phyloP scores from a whole-genome alignment of 1,284 basidiomycete species.

The Pascua guehoae region DNA sequence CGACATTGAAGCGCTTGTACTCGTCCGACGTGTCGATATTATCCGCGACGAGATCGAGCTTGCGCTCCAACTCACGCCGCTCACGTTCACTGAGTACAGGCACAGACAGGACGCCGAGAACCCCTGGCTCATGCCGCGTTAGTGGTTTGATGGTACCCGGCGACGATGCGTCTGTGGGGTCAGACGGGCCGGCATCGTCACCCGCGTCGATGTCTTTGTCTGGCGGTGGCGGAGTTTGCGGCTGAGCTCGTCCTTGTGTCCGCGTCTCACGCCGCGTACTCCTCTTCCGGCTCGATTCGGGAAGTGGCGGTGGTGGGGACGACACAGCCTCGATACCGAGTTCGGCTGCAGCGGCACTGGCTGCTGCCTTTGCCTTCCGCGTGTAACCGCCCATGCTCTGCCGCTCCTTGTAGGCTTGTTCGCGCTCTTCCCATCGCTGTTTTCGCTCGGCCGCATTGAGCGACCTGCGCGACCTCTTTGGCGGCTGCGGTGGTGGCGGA shows the following conservation, averaged over 20 bases:
- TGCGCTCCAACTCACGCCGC: slow-evolving; percentile 37
- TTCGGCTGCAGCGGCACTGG: no score
- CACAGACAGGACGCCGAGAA: slow-evolving; percentile 35
- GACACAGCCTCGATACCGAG: no score
- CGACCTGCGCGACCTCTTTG: slow-evolving; percentile 43
- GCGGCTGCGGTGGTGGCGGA: slow-evolving; percentile 49
- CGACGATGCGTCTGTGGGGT: slow-evolving; percentile 1
- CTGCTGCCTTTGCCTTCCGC: no score
- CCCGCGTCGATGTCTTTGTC: no score
- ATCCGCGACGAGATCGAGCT: slow-evolving; percentile 54
- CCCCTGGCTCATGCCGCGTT: slow-evolving; percentile 31
- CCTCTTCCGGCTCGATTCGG: no score
- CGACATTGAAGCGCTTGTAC: slow-evolving; percentile 78
- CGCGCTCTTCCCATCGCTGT: slow-evolving; percentile 19
- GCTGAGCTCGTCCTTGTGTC: no score
- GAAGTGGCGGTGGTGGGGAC: no score
- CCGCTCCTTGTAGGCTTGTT: slow-evolving; percentile 17
- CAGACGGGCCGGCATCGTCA: no score
- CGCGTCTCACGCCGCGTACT: no score
- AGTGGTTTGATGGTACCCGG: slow-evolving; percentile 7
- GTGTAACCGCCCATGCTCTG: slow-evolving; percentile 7
- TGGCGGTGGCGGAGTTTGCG: no score
- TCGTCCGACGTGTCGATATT: slow-evolving; percentile 68
- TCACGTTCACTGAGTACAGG: slow-evolving; percentile 47
- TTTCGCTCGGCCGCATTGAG: slow-evolving; percentile 22